Base-by-base conservation (phyloP, 2,329 filamentous ascomycete genomes). In the Arthrobotrys musiformis region DNA sequence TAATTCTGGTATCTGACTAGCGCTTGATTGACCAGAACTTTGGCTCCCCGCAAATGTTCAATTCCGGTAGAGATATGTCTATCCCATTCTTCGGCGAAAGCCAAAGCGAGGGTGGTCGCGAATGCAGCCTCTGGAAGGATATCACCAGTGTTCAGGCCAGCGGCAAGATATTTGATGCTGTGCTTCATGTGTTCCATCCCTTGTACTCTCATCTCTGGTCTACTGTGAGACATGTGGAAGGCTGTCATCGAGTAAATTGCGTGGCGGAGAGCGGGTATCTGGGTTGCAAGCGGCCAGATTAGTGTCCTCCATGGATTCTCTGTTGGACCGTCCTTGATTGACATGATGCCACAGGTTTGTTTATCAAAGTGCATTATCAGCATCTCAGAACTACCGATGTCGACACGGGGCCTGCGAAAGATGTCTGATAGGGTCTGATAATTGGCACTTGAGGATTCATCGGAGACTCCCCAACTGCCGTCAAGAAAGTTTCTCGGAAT, bases 261-360 rank as follows among this genome's bases (percentile, higher is more conserved):
- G 83, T 92, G 89, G 79, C 89, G 90, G 37, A 92, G 83, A 1
- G 90, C 90, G 1, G 89, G 88, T 2, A 87, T 90, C 56, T 89
- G 86, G 79, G 86, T 86, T 2, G 90, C 89, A 56, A 92, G 83
- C 0, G 90, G 90, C 89, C 90, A 91, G n/a, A 92, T 85, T 52
- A 91, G 84, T 4, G 87, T 91, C 28, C 90, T 86, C 90, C 90
- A 92, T 1, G 90, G 90, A 81, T 92, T 92, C 80, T 92, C 90
- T 1, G 86, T 88, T 5, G 87, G 86, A 0, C 90, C 90, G 82
- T 92, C 90, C 81, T 91, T 92, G 62, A 92, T 86, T 0, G 90
- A 92, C 19, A 92, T 84, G 58, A 92, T 90, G 2, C 90, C 90
- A 81, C 90, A 92, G 0, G 90, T 92, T 70, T 90, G 85, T 79